phyloP scores from a whole-genome alignment of 2,329 filamentous ascomycete genomes.

The Colletotrichum camelliae region DNA sequence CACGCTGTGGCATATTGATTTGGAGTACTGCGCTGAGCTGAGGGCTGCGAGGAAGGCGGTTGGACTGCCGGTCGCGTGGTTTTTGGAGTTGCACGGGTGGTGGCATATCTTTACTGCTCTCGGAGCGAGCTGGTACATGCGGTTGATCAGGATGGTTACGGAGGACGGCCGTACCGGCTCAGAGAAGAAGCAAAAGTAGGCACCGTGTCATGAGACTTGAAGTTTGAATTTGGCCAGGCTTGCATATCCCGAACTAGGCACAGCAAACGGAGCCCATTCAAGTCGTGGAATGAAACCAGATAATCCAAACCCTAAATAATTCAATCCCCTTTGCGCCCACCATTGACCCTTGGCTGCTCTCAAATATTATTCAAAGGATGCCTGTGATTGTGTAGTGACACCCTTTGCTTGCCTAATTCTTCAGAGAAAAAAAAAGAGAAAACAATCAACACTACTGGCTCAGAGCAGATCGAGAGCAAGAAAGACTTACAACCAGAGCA shows the following conservation, averaged over 20 bases:
- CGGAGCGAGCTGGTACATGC: constrained; percentile 50
- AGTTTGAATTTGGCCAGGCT: neutral
- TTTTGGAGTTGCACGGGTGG: constrained; percentile 67
- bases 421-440: rapidly evolving
- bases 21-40: constrained; percentile 55
- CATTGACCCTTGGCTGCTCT: too few relatives aligned
- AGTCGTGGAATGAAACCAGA: too few relatives aligned
- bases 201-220: neutral
- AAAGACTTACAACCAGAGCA: neutral
- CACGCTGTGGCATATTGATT: constrained; percentile 62
- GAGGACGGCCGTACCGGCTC: neutral
- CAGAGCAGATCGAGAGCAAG: neutral
- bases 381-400: too few relatives aligned
- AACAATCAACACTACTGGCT: rapidly evolving
- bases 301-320: too few relatives aligned
- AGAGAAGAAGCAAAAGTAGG: neutral
- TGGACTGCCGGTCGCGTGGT: constrained; percentile 60
- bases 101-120: constrained; percentile 67
- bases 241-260: neutral
- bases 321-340: too few relatives aligned
- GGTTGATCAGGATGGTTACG: constrained; percentile 26
- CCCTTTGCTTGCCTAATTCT: neutral
- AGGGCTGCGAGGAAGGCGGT: constrained; percentile 47
- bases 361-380: too few relatives aligned
- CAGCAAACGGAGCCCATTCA: too few relatives aligned